phyloP scores from a whole-genome alignment of 208 protist genomes.

The Wallacemonas collosoma region DNA sequence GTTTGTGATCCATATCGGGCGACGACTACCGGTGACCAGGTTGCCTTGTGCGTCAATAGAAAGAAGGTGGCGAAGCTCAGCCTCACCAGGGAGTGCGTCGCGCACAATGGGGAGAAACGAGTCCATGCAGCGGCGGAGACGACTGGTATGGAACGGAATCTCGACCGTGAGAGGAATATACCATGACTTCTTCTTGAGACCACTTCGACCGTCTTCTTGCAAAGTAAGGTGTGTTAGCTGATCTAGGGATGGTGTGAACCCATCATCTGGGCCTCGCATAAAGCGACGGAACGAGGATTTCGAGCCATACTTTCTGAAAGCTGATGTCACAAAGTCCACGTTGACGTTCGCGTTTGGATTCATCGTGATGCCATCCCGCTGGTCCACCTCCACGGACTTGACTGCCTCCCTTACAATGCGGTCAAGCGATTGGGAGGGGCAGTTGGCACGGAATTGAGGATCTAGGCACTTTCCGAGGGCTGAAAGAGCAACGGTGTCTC shows the following conservation, averaged over 20 bases:
- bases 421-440: slow-evolving; percentile 29
- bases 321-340: slow-evolving; percentile 72
- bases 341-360: slow-evolving; percentile 38
- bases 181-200: slow-evolving; percentile 90
- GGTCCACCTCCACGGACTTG: slow-evolving; percentile 54
- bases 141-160: slow-evolving; percentile 85
- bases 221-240: slow-evolving; percentile 80
- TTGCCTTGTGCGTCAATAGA: slow-evolving; percentile 26
- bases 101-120: slow-evolving; percentile 72
- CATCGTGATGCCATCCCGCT: slow-evolving; percentile 62
- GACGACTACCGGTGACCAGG: neutral
- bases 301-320: slow-evolving; percentile 63
- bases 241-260: slow-evolving; percentile 71
- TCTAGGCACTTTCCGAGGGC: slow-evolving; percentile 88
- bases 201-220: slow-evolving; percentile 83
- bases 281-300: slow-evolving; percentile 71
- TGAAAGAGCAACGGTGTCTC: slow-evolving; percentile 67
- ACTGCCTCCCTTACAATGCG: slow-evolving; percentile 51
- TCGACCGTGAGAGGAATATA: slow-evolving; percentile 82
- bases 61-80: slow-evolving; percentile 47
- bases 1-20: slow-evolving; percentile 74
- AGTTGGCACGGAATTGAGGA: slow-evolving; percentile 83
- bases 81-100: slow-evolving; percentile 71
- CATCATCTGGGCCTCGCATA: slow-evolving; percentile 82
- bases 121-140: slow-evolving; percentile 61